Percentiles rank a stretch among this genome's conserved stretches.
Evolutionary conservation across 257 asterid species (phyloP).

Genomic region (Solanum etuberosum): DNA sequence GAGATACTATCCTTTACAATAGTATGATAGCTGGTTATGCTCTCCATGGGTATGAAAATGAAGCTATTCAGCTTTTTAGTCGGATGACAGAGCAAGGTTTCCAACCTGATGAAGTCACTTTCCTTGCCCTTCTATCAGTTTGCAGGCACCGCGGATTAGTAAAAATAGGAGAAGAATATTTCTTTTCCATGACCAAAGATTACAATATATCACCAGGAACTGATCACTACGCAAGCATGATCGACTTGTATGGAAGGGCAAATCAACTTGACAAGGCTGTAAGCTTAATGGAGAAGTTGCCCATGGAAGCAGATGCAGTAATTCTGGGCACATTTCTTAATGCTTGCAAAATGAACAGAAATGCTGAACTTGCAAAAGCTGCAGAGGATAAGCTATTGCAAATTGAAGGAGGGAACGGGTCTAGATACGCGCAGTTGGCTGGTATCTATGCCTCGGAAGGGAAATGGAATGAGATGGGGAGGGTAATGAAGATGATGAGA

Average conservation of each 20-base stretch:
- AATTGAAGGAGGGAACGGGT: conserved; percentile 47
- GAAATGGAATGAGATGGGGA: conserved; percentile 76
- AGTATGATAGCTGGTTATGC: conserved; percentile 84
- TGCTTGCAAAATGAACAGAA: conserved; percentile 60
- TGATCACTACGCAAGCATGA: conserved; percentile 93
- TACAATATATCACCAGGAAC: conserved; percentile 51
- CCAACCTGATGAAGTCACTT: conserved; percentile 66
- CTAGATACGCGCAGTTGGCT: conserved; percentile 74
- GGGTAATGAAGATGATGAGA: conserved; percentile 85
- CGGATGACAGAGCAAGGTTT: conserved; percentile 39
- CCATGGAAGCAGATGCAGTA: conserved; percentile 49
- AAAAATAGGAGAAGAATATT: conserved; percentile 55
- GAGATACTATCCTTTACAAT: conserved; percentile 55
- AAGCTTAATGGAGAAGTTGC: conserved; percentile 46
- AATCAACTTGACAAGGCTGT: conserved; percentile 62
- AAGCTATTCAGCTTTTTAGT: conserved; percentile 48
- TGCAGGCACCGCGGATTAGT: conserved; percentile 81
- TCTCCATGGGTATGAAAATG: conserved; percentile 60
- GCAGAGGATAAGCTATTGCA: conserved; percentile 53
- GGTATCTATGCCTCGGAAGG: conserved; percentile 68
- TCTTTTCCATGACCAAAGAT: conserved; percentile 48
- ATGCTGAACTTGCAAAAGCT: conserved; percentile 49
- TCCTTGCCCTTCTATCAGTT: conserved; percentile 69
- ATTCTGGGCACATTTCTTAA: conserved; percentile 60
- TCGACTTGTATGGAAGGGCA: conserved; percentile 85